Evolutionary conservation across 441 rosid species (phyloP).

Genomic region (Syzygium syzygioides): DNA sequence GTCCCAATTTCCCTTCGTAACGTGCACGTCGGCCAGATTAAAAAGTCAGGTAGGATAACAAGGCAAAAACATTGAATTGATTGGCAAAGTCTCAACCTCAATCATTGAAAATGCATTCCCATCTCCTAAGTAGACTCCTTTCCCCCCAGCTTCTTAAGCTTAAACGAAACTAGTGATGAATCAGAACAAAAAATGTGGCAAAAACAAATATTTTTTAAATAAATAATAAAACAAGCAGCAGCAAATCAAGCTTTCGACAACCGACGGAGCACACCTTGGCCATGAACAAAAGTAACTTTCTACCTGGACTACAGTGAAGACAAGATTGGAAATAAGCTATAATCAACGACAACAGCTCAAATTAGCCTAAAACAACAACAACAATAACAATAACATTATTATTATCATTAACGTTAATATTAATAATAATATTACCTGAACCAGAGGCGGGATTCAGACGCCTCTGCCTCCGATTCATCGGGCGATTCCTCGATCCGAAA

Average conservation of each 20-base stretch:
- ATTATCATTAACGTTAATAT: slow-evolving; percentile 1
- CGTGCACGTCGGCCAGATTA: neutral
- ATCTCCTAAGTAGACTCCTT: neutral
- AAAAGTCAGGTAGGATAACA: neutral
- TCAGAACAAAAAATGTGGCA: neutral
- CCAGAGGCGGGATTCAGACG: slow-evolving; percentile 33
- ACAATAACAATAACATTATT: neutral
- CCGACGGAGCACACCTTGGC: neutral
- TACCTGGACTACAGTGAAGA: neutral
- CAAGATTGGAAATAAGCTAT: neutral
- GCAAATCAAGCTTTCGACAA: neutral
- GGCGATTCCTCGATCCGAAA: slow-evolving; percentile 38
- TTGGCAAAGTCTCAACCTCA: neutral
- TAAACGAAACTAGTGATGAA: neutral
- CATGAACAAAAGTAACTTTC: neutral
- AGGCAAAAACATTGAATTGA: neutral
- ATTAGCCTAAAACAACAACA: neutral
- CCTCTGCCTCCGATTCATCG: slow-evolving; percentile 43
- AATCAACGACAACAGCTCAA: neutral
- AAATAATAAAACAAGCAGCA: neutral
- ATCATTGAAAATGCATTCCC: neutral
- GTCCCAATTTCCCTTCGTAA: neutral
- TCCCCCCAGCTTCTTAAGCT: neutral
- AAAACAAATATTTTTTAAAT: neutral
- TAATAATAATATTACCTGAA: slow-evolving; percentile 43